Evolutionary conservation across 2,329 filamentous ascomycete genomes (phyloP).

Genomic region (Hypoxylon sp.): DNA sequence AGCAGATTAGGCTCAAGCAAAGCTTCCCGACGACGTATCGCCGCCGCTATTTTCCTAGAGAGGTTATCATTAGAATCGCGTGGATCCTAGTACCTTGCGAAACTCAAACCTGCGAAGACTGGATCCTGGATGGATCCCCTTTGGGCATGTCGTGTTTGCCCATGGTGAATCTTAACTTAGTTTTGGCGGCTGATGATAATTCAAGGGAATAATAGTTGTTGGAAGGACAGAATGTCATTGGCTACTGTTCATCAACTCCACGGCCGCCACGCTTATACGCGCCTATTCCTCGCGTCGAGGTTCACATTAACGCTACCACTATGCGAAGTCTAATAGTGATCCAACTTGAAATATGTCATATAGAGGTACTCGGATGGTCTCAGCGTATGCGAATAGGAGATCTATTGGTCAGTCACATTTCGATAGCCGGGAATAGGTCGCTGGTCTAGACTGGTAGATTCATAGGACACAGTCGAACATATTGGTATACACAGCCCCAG

Average conservation of each 20-base stretch:
- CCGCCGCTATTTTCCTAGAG: slow-evolving; percentile 39
- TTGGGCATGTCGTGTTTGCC: slow-evolving; percentile 26
- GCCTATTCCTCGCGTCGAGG: neutral
- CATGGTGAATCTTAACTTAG: slow-evolving; percentile 13
- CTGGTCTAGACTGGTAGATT: too few species aligned
- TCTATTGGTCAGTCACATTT: neutral
- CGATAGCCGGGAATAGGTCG: neutral
- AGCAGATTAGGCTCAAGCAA: slow-evolving; percentile 39
- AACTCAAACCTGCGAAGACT: slow-evolving; percentile 32
- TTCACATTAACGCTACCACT: slow-evolving; percentile 3
- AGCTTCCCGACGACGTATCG: slow-evolving; percentile 41
- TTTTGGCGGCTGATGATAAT: neutral
- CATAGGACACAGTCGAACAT: neutral
- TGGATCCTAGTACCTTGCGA: neutral
- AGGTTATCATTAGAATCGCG: neutral
- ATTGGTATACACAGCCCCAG: neutral
- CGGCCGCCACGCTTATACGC: neutral
- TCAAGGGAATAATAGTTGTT: neutral
- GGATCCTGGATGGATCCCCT: slow-evolving; percentile 27
- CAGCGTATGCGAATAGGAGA: slow-evolving; percentile 1
- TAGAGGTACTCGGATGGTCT: neutral
- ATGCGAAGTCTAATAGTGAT: neutral
- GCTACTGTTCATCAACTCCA: neutral
- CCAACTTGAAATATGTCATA: neutral
- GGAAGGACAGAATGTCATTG: neutral